phyloP scores from a whole-genome alignment of 805 yeast genomes.

The Torulaspora gathmanii region DNA sequence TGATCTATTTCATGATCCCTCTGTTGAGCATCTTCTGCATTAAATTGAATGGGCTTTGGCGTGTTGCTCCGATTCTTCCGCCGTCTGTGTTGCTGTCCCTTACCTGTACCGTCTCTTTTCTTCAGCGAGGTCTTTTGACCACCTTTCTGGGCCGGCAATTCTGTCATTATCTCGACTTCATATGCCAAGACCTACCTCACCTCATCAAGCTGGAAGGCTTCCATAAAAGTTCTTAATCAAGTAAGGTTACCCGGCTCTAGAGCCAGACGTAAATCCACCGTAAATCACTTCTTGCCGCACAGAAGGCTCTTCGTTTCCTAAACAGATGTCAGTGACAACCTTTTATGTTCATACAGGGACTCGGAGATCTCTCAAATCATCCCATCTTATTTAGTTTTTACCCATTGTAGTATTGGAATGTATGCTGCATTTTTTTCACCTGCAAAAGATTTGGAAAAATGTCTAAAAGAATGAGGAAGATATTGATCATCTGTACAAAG shows the following conservation, averaged over 20 bases:
- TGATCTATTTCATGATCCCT: slow-evolving; percentile 21
- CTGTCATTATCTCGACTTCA: no score
- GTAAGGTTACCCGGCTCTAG: background rate
- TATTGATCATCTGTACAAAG: no score
- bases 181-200: no score
- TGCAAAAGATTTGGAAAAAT: background rate
- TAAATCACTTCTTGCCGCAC: background rate
- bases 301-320: background rate
- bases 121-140: background rate
- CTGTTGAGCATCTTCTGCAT: slow-evolving; percentile 4
- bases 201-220: background rate
- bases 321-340: background rate
- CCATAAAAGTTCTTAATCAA: background rate
- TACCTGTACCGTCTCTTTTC: background rate
- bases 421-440: background rate
- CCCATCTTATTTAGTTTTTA: background rate
- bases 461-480: background rate
- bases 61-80: background rate
- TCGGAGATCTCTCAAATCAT: no score
- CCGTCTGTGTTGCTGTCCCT: background rate
- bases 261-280: background rate
- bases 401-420: background rate
- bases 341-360: background rate
- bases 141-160: no score
- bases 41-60: background rate